Base-by-base conservation (phyloP, 768 basidiomycete species). In the Cyathus striatus region DNA sequence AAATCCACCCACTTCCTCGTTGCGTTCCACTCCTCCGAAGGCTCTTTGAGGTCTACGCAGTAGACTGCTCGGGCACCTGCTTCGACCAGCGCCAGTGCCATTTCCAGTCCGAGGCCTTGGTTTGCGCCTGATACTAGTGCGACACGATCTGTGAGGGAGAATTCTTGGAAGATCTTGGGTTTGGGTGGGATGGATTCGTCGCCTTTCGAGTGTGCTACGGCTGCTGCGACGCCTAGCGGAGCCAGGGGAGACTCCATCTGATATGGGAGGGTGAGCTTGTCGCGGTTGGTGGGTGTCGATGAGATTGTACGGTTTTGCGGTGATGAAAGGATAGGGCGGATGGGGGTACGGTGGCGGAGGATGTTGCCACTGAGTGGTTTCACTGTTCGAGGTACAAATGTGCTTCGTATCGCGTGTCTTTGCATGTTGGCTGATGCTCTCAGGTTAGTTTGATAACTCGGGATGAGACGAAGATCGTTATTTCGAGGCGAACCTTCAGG, bases 41-140 rank as follows among this genome's bases (percentile, higher is more conserved):
- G 75, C 23, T 63, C 42, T 17, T 49, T 43, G 14, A 84, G 63
- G 62, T 86, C 84, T 10, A 86, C 60, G 53, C 83, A 84, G 61
- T 86, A 86, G 21, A 70, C 62, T 9, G 54, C 59, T 14, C 59
- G 57, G 4, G 55, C 59, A 16, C 61, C 61, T 2, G 55, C 61
- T 45, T 61, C 61, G 6, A 49, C 53, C 12, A 60, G 39, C 9
- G 57, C 58, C 2, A 58, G 47, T 1, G 58, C 53, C 32, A 57
- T 52, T 42, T 61, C 58, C 10, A 87, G 72, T 7, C 84, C 85
- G 16, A 87, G 71, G 0, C 84, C 79, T 26, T 75, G 62, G 42
- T 77, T 72, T 0, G 66, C 77, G 0, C 79, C 78, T 0, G 78
- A 72, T 21, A 81, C 68, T 30, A 80, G 56, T 12, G 65, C 75